phyloP scores from a whole-genome alignment of 1,284 basidiomycete genomes.

The Pyrrhoderma lamaoense region DNA sequence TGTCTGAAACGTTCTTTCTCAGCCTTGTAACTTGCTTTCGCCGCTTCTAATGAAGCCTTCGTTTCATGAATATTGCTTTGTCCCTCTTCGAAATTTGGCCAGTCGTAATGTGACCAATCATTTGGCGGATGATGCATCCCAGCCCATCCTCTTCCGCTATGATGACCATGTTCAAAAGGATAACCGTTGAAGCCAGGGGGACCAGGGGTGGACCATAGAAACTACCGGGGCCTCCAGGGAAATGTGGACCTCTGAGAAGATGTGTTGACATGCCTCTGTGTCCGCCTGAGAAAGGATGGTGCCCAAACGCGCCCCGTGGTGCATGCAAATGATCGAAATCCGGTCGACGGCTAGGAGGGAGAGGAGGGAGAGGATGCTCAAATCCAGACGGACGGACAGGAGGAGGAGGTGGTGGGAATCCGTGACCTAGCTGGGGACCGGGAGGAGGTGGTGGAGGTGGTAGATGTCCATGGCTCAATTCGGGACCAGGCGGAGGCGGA shows the following conservation, averaged over 20 bases:
- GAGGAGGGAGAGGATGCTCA: background rate
- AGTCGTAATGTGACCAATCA: background rate
- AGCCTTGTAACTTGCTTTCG: conserved; percentile 56
- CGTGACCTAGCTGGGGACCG: conserved; percentile 8
- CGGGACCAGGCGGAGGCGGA: background rate
- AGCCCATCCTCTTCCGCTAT: background rate
- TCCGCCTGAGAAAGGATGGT: no score
- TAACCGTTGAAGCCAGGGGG: no score
- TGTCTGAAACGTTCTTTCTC: conserved; percentile 62
- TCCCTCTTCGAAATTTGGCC: background rate
- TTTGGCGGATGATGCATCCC: background rate
- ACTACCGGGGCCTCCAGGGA: no score
- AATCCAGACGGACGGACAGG: conserved; percentile 1
- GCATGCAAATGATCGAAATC: background rate
- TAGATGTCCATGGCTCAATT: background rate
- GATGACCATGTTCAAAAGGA: background rate
- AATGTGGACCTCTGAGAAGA: no score
- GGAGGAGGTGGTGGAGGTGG: conserved; percentile 13
- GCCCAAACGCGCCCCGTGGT: background rate
- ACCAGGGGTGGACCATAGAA: no score
- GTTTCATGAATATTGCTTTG: conserved; percentile 31
- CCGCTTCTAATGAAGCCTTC: conserved; percentile 56
- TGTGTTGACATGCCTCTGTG: no score
- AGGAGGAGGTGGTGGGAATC: background rate
- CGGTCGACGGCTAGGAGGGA: background rate